These are phyloP conservation scores for Kitagawia praeruptora DNA, from an alignment of 129 eudicot genomes.

Conservation along the genomic window DNA sequence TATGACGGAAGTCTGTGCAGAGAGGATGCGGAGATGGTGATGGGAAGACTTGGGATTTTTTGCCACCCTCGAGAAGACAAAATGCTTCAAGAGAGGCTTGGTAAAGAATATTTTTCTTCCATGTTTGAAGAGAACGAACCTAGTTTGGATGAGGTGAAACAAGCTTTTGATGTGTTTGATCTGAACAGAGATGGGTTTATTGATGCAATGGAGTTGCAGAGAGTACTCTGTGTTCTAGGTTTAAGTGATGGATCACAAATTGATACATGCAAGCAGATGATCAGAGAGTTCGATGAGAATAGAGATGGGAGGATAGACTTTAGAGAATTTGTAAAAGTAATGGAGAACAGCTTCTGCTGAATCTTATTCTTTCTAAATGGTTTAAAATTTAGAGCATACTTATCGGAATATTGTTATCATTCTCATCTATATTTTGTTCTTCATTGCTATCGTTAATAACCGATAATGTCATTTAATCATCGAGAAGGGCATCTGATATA, in stretches of 20 bases:
- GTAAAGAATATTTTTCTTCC: slow-evolving; percentile 20
- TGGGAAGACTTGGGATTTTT: slow-evolving; percentile 34
- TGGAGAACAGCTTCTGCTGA: slow-evolving; percentile 41
- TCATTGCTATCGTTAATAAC: background rate
- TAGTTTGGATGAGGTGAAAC: slow-evolving; percentile 52
- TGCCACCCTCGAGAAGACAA: slow-evolving; percentile 13
- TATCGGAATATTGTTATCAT: background rate
- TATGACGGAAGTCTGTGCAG: slow-evolving; percentile 13
- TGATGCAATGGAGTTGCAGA: slow-evolving; percentile 67
- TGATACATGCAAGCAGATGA: slow-evolving; percentile 68
- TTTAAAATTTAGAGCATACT: background rate
- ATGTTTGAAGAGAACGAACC: slow-evolving; percentile 58
- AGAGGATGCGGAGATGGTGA: slow-evolving; percentile 35
- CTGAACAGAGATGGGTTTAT: slow-evolving; percentile 71
- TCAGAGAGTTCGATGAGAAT: slow-evolving; percentile 51
- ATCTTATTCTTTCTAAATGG: background rate
- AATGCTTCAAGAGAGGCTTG: slow-evolving; percentile 36
- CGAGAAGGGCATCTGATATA: background rate
- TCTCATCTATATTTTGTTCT: background rate
- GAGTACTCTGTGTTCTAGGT: slow-evolving; percentile 50
- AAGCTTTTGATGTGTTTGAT: slow-evolving; percentile 87
- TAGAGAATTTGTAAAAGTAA: slow-evolving; percentile 51
- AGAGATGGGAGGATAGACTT: slow-evolving; percentile 57
- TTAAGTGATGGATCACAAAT: slow-evolving; percentile 35
- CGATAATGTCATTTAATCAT: background rate